phyloP scores from a whole-genome alignment of 257 asterid genomes.

The Lavandula angustifolia region DNA sequence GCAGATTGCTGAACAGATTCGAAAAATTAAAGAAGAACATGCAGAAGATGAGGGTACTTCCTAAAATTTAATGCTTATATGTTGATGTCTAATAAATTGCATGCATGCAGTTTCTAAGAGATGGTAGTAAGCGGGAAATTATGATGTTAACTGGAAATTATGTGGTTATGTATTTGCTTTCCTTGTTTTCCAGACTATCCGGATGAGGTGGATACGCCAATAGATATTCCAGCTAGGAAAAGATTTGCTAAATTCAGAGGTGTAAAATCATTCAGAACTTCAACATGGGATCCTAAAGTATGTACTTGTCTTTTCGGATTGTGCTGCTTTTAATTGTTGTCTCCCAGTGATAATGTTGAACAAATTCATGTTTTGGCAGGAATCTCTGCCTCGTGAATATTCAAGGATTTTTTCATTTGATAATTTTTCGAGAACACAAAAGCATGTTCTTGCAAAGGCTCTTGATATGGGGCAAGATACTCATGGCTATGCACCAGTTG shows the following conservation, averaged over 20 bases:
- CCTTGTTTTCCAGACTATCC: conserved; percentile 66
- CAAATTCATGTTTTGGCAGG: conserved; percentile 53
- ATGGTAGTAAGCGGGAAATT: conserved; percentile 3
- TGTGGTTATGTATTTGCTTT: conserved; percentile 30
- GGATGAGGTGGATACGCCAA: conserved; percentile 95
- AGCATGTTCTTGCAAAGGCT: conserved; percentile 78
- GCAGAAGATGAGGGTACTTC: conserved; percentile 90
- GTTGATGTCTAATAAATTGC: conserved; percentile 20
- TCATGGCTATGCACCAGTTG: conserved; percentile 54
- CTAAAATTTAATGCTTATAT: background rate
- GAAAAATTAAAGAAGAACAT: conserved; percentile 81
- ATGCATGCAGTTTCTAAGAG: conserved; percentile 13
- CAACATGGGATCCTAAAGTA: conserved; percentile 99
- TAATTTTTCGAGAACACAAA: conserved; percentile 77
- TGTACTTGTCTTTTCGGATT: conserved; percentile 27
- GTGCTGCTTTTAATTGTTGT: conserved; percentile 15
- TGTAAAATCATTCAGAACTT: conserved; percentile 88
- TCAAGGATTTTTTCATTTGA: conserved; percentile 89
- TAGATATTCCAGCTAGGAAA: conserved; percentile 87
- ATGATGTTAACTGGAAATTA: conserved; percentile 1
- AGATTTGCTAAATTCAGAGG: conserved; percentile 97
- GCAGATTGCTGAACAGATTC: conserved; percentile 85
- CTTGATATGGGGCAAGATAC: conserved; percentile 64
- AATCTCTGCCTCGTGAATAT: conserved; percentile 89
- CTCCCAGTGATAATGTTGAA: conserved; percentile 23